Evolutionary conservation across 2,329 filamentous ascomycete species (phyloP).

Genomic region (Dissoconium aciculare): DNA sequence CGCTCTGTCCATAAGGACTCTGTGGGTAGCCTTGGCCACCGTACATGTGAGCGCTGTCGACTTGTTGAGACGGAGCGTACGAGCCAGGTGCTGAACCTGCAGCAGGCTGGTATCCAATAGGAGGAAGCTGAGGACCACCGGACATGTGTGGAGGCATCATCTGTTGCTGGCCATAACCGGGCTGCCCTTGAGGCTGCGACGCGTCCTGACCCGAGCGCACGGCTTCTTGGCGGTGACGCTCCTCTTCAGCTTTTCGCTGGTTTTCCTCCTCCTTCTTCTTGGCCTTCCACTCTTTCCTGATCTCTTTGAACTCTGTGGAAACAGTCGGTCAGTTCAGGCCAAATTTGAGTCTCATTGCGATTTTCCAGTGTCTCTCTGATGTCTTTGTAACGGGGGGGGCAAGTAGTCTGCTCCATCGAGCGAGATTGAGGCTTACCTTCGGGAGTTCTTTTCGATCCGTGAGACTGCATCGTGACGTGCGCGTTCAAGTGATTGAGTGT

Average conservation of each 20-base stretch:
- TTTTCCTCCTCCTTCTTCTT: slow-evolving; percentile 98
- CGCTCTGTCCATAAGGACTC: slow-evolving; percentile 34
- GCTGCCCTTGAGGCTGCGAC: slow-evolving; percentile 33
- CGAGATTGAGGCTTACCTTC: slow-evolving; percentile 95
- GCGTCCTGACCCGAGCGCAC: slow-evolving; percentile 40
- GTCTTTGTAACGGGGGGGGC: neutral
- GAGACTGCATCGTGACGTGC: slow-evolving; percentile 97
- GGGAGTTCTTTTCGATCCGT: slow-evolving; percentile 84
- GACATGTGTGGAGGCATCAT: slow-evolving; percentile 33
- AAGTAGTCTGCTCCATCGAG: too few species aligned
- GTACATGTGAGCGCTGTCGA: slow-evolving; percentile 36
- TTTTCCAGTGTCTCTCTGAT: neutral
- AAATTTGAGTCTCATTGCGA: too few species aligned
- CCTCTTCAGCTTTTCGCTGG: slow-evolving; percentile 76
- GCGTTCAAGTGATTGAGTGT: slow-evolving; percentile 95
- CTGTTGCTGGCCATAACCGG: slow-evolving; percentile 29
- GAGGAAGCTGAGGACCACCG: slow-evolving; percentile 35
- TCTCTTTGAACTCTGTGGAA: slow-evolving; percentile 88
- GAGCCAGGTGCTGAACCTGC: slow-evolving; percentile 30
- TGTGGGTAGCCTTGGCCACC: slow-evolving; percentile 36
- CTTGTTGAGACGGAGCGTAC: slow-evolving; percentile 32
- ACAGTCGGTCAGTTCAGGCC: slow-evolving; percentile 28
- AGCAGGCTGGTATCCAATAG: slow-evolving; percentile 37
- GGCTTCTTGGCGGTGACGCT: slow-evolving; percentile 57
- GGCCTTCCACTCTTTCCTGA: slow-evolving; percentile 97